Evolutionary conservation across 805 yeast genomes (phyloP).

Genomic region (Kodamaea leandrae): DNA sequence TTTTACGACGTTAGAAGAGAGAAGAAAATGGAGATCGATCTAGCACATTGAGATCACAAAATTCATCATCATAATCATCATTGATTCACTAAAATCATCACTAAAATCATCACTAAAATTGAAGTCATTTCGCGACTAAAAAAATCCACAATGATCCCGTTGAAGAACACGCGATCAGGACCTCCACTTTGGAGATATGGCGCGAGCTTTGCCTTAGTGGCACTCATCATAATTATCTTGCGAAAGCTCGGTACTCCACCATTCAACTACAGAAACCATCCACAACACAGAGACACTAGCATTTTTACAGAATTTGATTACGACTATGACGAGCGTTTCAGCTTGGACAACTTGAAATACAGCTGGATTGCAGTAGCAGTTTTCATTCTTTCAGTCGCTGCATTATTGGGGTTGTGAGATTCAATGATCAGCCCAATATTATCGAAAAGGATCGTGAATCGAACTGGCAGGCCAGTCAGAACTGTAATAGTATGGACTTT

Average conservation of each 20-base stretch:
- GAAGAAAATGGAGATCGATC: too few species aligned
- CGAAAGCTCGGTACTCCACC: not conserved
- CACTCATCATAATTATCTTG: not conserved
- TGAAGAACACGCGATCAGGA: not conserved
- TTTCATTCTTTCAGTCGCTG: not conserved
- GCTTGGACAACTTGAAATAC: constrained; percentile 21
- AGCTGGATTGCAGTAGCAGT: constrained; percentile 17
- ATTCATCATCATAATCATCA: too few species aligned
- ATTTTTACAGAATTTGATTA: constrained; percentile 23
- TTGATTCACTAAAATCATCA: too few species aligned
- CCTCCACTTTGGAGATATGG: not conserved
- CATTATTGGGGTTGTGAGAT: not conserved
- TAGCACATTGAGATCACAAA: too few species aligned
- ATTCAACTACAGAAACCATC: too few species aligned
- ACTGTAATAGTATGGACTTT: too few species aligned
- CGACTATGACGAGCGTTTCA: constrained; percentile 30
- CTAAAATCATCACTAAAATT: too few species aligned
- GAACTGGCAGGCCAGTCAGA: too few species aligned
- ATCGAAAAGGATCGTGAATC: too few species aligned
- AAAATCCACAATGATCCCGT: not conserved
- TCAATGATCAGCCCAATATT: too few species aligned
- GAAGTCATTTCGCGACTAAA: too few species aligned
- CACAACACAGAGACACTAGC: too few species aligned
- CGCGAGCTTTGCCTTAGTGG: not conserved
- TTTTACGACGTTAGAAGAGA: not conserved